phyloP scores from a whole-genome alignment of 108 stramenopile genomes.

The Cyclotella baltica region DNA sequence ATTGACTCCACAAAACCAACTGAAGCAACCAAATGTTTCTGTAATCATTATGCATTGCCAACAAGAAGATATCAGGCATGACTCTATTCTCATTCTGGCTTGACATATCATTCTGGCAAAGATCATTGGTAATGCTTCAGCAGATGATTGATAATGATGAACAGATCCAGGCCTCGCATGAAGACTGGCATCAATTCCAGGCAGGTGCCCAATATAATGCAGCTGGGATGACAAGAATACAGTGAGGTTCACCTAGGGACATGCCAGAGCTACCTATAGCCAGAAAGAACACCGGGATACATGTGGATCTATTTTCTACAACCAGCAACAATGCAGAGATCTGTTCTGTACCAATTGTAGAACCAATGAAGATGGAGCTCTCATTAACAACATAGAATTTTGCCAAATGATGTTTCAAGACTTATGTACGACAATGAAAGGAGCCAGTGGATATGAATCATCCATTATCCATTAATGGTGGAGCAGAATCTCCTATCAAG shows the following conservation, averaged over 20 bases:
- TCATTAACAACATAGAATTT: neutral
- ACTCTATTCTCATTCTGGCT: neutral
- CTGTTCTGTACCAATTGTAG: neutral
- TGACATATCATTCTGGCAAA: neutral
- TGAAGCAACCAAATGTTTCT: too few species aligned
- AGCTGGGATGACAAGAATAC: neutral
- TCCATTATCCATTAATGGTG: neutral
- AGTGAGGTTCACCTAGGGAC: constrained; percentile 7
- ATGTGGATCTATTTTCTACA: constrained; percentile 11
- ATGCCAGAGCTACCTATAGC: constrained; percentile 12
- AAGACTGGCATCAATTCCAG: neutral
- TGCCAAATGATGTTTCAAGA: neutral
- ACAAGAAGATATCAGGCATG: neutral
- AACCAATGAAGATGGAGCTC: constrained; percentile 11
- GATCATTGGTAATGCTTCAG: neutral
- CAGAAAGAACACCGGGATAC: neutral
- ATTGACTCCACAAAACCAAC: neutral
- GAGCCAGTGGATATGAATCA: constrained; percentile 12
- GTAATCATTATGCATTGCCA: neutral
- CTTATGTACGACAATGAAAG: constrained; percentile 1
- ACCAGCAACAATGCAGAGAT: neutral
- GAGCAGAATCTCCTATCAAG: constrained; percentile 15
- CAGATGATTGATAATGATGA: neutral
- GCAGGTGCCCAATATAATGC: constrained; percentile 7
- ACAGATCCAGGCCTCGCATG: neutral